These are phyloP conservation scores for Ascoidea rubescens DNA, from an alignment of 805 yeast genomes.

Conservation along the genomic window DNA sequence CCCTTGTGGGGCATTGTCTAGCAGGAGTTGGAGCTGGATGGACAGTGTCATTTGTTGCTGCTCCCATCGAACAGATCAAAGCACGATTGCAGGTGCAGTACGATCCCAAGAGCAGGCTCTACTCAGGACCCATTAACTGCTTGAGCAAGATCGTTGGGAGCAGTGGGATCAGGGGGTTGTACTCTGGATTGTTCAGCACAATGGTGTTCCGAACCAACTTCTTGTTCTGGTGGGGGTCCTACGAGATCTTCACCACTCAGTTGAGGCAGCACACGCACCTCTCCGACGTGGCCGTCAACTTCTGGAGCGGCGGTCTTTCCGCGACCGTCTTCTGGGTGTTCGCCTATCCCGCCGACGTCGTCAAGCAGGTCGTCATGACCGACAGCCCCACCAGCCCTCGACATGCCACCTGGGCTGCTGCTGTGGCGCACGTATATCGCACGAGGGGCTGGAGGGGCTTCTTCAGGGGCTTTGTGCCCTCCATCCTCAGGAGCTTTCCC, in stretches of 20 bases:
- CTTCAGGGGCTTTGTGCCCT: conserved; percentile 69
- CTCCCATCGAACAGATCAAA: conserved; percentile 83
- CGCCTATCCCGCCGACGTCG: conserved; percentile 83
- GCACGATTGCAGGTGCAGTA: conserved; percentile 85
- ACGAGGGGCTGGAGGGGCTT: conserved; percentile 53
- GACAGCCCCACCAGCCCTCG: conserved; percentile 62
- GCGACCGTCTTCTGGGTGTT: conserved; percentile 83
- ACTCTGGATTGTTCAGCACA: conserved; percentile 74
- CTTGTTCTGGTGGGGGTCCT: conserved; percentile 90
- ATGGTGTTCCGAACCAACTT: conserved; percentile 81
- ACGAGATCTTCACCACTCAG: conserved; percentile 62
- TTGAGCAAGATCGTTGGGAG: conserved; percentile 39
- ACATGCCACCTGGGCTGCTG: conserved; percentile 58
- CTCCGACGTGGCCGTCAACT: conserved; percentile 60
- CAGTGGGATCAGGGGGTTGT: conserved; percentile 59
- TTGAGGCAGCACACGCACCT: conserved; percentile 50
- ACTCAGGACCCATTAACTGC: conserved; percentile 74
- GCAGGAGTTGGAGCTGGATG: conserved; percentile 76
- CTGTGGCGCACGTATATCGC: conserved; percentile 54
- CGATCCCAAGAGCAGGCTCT: conserved; percentile 53
- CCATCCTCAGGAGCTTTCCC: conserved; percentile 74
- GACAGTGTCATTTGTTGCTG: conserved; percentile 93
- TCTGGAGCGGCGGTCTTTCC: conserved; percentile 85
- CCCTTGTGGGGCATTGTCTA: conserved; percentile 57
- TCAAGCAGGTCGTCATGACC: conserved; percentile 75